phyloP scores from a whole-genome alignment of 2,329 filamentous ascomycete species.

The Cercospora beticola region DNA sequence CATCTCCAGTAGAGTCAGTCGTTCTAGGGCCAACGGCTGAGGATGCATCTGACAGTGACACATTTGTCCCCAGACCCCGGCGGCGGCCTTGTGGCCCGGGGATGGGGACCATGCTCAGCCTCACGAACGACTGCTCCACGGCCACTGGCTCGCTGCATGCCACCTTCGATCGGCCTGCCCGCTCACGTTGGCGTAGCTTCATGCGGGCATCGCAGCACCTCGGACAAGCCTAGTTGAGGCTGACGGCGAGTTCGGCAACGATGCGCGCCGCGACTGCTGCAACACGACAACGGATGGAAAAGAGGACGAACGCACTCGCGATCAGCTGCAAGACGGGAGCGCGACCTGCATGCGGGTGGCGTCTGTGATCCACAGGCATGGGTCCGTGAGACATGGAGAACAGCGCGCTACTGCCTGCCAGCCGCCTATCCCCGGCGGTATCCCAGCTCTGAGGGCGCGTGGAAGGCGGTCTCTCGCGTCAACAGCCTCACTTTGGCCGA shows the following conservation, averaged over 20 bases:
- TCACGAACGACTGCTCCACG: conserved; percentile 10
- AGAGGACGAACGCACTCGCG: background rate
- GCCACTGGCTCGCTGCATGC: background rate
- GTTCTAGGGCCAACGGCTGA: background rate
- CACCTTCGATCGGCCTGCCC: background rate
- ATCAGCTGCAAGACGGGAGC: background rate
- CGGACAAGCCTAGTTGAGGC: background rate
- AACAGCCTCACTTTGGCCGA: conserved; percentile 15
- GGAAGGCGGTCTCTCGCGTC: conserved; percentile 8
- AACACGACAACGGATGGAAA: background rate
- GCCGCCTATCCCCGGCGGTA: background rate
- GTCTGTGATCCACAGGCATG: background rate
- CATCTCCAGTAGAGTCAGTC: background rate
- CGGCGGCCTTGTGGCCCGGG: background rate
- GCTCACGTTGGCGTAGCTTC: background rate
- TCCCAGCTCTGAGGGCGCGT: background rate
- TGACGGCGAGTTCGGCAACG: background rate
- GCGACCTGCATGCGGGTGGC: conserved; percentile 5
- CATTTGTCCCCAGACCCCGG: background rate
- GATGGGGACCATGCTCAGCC: background rate
- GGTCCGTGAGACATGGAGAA: background rate
- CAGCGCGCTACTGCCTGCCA: conserved; percentile 1
- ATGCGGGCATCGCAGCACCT: background rate
- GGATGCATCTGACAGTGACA: background rate
- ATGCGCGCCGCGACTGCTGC: background rate